Conservation (phyloP, 1,139 yeast genomes). For the Hemisphaericaspora subhashii region DNA sequence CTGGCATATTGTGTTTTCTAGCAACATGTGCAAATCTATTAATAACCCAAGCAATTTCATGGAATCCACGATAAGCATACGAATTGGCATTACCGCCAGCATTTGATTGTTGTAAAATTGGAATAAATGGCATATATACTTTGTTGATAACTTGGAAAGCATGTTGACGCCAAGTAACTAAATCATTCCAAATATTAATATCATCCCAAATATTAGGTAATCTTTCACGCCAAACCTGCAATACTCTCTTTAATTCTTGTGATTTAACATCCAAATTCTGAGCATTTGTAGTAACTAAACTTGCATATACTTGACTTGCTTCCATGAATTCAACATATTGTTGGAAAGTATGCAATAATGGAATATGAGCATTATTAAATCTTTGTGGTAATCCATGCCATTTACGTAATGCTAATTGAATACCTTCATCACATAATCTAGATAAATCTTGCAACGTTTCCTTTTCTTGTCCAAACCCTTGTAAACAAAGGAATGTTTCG, state of each 20-base stretch:
- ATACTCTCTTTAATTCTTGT: slow-evolving; percentile 88
- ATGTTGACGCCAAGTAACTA: slow-evolving; percentile 98
- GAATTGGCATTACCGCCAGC: slow-evolving; percentile 78
- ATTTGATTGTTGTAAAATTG: slow-evolving; percentile 75
- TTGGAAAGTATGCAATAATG: slow-evolving; percentile 90
- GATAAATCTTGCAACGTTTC: slow-evolving; percentile 81
- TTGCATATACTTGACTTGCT: slow-evolving; percentile 91
- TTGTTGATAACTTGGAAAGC: slow-evolving; percentile 96
- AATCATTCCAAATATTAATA: slow-evolving; percentile 94
- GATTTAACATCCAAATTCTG: slow-evolving; percentile 90
- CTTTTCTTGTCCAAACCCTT: slow-evolving; percentile 89
- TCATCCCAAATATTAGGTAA: slow-evolving; percentile 97
- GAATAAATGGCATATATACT: slow-evolving; percentile 90
- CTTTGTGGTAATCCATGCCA: slow-evolving; percentile 89
- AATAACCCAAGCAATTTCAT: slow-evolving; percentile 98
- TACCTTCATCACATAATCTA: slow-evolving; percentile 90
- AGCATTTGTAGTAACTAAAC: slow-evolving; percentile 86
- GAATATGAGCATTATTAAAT: slow-evolving; percentile 83
- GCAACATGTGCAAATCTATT: slow-evolving; percentile 98
- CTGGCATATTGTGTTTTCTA: slow-evolving; percentile 93
- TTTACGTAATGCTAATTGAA: slow-evolving; percentile 85
- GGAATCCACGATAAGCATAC: slow-evolving; percentile 95
- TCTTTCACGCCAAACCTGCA: slow-evolving; percentile 98
- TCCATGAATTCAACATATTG: slow-evolving; percentile 98
- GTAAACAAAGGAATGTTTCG: slow-evolving; percentile 89